These are phyloP conservation scores for Epipyxis sp. DNA, from an alignment of 108 stramenopile species.

Conservation along the genomic window DNA sequence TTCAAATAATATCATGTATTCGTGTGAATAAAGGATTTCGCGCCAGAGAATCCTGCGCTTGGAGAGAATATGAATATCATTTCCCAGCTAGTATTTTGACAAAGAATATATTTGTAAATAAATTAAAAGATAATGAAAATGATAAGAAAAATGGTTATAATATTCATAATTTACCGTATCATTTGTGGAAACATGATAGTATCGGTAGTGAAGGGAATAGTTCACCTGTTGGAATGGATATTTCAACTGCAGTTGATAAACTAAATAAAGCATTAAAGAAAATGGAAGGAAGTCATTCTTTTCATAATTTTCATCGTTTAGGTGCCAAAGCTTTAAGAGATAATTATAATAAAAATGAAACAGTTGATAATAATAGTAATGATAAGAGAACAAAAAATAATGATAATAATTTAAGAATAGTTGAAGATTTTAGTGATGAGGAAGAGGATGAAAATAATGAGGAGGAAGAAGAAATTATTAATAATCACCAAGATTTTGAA, in stretches of 20 bases:
- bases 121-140: background rate
- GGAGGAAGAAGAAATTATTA: background rate
- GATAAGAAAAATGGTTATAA: no score
- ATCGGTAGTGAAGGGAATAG: no score
- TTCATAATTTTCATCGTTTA: slow-evolving; percentile 9
- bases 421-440: background rate
- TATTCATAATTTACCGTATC: no score
- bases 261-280: background rate
- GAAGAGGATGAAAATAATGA: background rate
- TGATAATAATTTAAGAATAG: background rate
- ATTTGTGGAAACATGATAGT: no score
- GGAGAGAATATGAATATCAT: slow-evolving; percentile 10
- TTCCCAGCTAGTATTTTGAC: background rate
- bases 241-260: background rate
- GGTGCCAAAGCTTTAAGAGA: background rate
- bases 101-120: background rate
- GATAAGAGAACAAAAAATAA: background rate
- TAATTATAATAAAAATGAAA: background rate
- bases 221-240: background rate
- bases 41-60: background rate
- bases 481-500: no score
- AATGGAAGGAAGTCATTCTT: slow-evolving; percentile 2
- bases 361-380: background rate
- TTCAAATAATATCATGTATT: slow-evolving; percentile 11
- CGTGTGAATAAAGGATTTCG: background rate